These are phyloP conservation scores for Geranium rotundifolium DNA, from an alignment of 345 rosid genomes.

Conservation along the genomic window DNA sequence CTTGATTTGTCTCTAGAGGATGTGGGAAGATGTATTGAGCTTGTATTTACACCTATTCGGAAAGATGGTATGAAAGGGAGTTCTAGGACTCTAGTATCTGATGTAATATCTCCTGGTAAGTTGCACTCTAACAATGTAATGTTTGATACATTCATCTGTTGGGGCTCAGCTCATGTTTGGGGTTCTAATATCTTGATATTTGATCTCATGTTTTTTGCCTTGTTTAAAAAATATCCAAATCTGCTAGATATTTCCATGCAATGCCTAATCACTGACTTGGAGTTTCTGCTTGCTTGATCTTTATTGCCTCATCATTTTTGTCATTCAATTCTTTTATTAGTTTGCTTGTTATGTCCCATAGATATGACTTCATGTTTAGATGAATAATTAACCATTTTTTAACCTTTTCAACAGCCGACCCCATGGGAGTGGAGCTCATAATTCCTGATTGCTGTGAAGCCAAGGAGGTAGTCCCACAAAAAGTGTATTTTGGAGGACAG, in stretches of 20 bases:
- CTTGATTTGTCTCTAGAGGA: slow-evolving; percentile 76
- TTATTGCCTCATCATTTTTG: background rate
- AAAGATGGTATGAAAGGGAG: slow-evolving; percentile 73
- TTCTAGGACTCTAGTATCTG: slow-evolving; percentile 53
- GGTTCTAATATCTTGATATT: background rate
- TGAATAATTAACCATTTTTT: slow-evolving; percentile 1
- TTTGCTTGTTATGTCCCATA: background rate
- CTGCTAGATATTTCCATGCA: background rate
- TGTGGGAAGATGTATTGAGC: slow-evolving; percentile 67
- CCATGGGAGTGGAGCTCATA: slow-evolving; percentile 71
- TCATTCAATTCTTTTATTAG: background rate
- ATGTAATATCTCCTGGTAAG: slow-evolving; percentile 71
- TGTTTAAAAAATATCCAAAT: background rate
- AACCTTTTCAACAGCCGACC: slow-evolving; percentile 52
- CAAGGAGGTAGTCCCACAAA: slow-evolving; percentile 58
- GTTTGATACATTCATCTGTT: background rate
- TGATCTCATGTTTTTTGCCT: background rate
- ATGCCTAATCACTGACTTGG: slow-evolving; percentile 1
- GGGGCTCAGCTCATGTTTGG: background rate
- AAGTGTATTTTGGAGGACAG: slow-evolving; percentile 76
- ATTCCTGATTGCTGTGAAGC: slow-evolving; percentile 67
- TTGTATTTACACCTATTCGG: slow-evolving; percentile 73
- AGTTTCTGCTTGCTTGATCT: background rate
- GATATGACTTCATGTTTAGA: background rate
- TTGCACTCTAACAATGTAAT: background rate